A percentile compares a stretch with the other conserved stretches of the same genome.
Conservation (phyloP, 2,329 filamentous ascomycete genomes). For the Fusarium vanettenii region DNA sequence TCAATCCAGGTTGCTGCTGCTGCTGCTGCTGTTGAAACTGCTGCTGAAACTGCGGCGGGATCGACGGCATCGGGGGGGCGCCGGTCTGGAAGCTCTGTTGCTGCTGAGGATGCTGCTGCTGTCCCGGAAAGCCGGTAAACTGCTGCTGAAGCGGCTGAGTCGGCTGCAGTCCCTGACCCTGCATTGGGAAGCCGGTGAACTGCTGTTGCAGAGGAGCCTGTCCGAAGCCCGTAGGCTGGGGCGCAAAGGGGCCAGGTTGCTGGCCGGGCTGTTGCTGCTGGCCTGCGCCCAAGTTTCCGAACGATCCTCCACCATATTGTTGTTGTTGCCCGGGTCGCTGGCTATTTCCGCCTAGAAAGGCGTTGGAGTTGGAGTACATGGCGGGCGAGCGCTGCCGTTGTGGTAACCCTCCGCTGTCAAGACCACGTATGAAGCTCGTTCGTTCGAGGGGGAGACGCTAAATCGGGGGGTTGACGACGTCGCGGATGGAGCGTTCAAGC, state of each 20-base stretch:
- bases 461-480: conserved; percentile 31
- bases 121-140: conserved; percentile 72
- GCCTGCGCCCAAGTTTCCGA: conserved; percentile 53
- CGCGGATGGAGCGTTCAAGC: conserved; percentile 17
- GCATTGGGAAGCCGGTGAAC: conserved; percentile 70
- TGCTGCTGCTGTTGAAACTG: conserved; percentile 67
- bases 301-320: conserved; percentile 61
- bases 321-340: conserved; percentile 73
- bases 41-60: conserved; percentile 70
- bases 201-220: conserved; percentile 65
- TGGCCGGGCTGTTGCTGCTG: conserved; percentile 60
- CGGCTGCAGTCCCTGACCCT: conserved; percentile 64
- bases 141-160: conserved; percentile 73
- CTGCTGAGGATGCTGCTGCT: conserved; percentile 55
- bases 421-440: conserved; percentile 31
- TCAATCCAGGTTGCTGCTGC: conserved; percentile 57
- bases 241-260: conserved; percentile 66
- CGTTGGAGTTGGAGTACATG: conserved; percentile 94
- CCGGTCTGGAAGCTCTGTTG: conserved; percentile 72
- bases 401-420: conserved; percentile 13
- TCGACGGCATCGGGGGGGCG: conserved; percentile 69
- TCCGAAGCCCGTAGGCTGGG: conserved; percentile 71
- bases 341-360: conserved; percentile 83
- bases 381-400: conserved; percentile 23
- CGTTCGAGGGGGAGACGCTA: conserved; percentile 27